Conservation (phyloP, 768 basidiomycete species). For the Hypholoma fasciculare region DNA sequence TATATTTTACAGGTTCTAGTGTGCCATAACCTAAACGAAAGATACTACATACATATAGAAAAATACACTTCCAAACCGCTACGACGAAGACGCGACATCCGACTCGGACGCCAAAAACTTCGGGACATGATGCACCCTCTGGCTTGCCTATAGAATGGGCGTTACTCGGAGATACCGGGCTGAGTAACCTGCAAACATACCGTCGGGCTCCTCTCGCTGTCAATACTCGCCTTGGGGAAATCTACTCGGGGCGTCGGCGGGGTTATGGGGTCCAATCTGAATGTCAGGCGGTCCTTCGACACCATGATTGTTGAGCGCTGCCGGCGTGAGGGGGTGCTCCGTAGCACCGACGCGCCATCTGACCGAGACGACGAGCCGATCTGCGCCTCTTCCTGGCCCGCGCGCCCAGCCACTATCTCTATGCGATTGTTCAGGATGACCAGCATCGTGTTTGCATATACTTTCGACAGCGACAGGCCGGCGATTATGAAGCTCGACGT, state of each 20-base stretch:
- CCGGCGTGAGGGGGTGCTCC: background rate
- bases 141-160: background rate
- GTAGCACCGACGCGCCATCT: too few relatives aligned
- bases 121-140: background rate
- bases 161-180: too few relatives aligned
- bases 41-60: too few relatives aligned
- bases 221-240: too few relatives aligned
- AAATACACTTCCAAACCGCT: too few relatives aligned
- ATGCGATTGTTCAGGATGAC: conserved; percentile 29
- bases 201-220: too few relatives aligned
- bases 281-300: conserved; percentile 11
- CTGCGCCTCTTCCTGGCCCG: background rate
- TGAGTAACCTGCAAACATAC: too few relatives aligned
- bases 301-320: conserved; percentile 14
- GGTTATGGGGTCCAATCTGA: conserved; percentile 11
- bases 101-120: too few relatives aligned
- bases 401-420: conserved; percentile 8
- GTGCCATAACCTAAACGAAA: too few relatives aligned
- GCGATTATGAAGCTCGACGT: conserved; percentile 22
- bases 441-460: conserved; percentile 31
- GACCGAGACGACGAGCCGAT: background rate
- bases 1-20: too few relatives aligned
- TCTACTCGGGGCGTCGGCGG: background rate
- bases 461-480: conserved; percentile 26
- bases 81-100: too few relatives aligned